Conservation (phyloP, 2,329 filamentous ascomycete genomes). For the Ceratocystis variospora region DNA sequence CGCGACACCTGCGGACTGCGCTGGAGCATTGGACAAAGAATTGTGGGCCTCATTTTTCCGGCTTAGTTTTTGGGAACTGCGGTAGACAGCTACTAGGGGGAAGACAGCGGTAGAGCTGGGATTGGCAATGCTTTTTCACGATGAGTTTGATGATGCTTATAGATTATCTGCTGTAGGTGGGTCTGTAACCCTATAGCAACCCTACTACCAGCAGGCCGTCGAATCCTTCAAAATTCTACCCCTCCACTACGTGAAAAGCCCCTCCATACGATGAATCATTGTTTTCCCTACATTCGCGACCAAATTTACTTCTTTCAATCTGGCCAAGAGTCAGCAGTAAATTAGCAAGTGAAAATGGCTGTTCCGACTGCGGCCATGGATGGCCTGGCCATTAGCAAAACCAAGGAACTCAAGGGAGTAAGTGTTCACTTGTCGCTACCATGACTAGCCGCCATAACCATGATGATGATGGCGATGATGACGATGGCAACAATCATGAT, state of each 20-base stretch:
- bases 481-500: neutral
- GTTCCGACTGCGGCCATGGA: slow-evolving; percentile 33
- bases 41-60: neutral
- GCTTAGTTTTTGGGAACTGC: neutral
- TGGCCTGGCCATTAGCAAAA: slow-evolving; percentile 41
- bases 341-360: slow-evolving; percentile 15
- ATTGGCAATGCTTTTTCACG: neutral
- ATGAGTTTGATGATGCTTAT: neutral
- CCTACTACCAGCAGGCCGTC: neutral
- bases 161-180: neutral
- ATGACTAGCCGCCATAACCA: neutral
- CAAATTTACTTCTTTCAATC: neutral
- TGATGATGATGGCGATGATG: neutral
- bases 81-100: neutral
- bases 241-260: slow-evolving; percentile 11
- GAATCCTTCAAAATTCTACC: slow-evolving; percentile 5
- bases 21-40: neutral
- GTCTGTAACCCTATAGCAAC: neutral
- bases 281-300: neutral
- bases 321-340: neutral
- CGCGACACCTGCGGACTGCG: slow-evolving; percentile 22
- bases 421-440: slow-evolving; percentile 22
- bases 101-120: neutral
- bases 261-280: slow-evolving; percentile 6
- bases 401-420: slow-evolving; percentile 47